Evolutionary conservation across 306 rosid genomes (phyloP), one percentile per base, ranked within the genome.

Genomic region (Cucurbita maxima): DNA sequence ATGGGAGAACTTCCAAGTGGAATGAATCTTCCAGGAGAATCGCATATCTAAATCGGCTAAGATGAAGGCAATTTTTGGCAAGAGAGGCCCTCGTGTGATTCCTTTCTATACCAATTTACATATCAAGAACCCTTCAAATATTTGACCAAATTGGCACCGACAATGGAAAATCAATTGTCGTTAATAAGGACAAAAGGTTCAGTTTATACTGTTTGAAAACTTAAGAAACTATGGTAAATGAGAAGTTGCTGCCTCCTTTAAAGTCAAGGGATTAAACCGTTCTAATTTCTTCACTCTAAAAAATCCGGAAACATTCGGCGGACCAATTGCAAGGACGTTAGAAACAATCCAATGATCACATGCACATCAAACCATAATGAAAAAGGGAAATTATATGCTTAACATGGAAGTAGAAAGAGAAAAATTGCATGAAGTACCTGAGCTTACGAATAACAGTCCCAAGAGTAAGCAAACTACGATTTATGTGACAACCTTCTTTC

Each of bases 401-500:
- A 38, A 43, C 47, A 58, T 11, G 25, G 8, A 58, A 20, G 68
- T 56, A 12, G 15, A 64, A 41, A 74, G 30, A 58, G 38, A 44
- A 70, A 67, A 84, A 75, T 73, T 20, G 81, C 80, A 83, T 58
- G 48, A 22, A 73, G 76, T 62, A 95, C 99, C 99, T 91, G 83
- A 95, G 99, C 83, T 95, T 95, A 70, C 99, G 99, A 82, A 95
- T 84, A 63, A 95, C 97, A 75, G 99, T 95, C 81, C 99, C 99
- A 52, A 91, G 86, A 76, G 99, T 89, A 75, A 95, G 85, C 80
- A 95, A 85, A 82, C 99, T 95, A 64, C 97, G 96, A 77, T 95
- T 95, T 83, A 95, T 95, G 83, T 95, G 99, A 88, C 97, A 91
- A 67, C 97, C 99, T 83, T 95, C 99, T 88, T 95, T 95, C 87